Evolutionary conservation across 768 basidiomycete genomes (phyloP).

Genomic region (Mycena chlorophos): DNA sequence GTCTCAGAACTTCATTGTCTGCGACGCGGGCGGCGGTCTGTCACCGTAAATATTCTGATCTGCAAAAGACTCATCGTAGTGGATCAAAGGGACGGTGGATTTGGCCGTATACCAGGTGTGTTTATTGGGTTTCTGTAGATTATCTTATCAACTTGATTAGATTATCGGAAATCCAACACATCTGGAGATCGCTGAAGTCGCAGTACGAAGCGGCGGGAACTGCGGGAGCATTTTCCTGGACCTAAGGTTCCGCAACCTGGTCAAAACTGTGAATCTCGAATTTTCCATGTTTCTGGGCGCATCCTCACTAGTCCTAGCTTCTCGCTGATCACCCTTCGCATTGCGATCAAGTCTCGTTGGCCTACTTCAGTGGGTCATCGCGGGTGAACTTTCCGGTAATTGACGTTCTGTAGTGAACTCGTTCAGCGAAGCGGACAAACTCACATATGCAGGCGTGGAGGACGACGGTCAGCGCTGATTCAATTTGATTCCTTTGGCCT

Average conservation of each 20-base stretch:
- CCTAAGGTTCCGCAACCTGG: slow-evolving; percentile 79
- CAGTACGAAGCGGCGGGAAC: slow-evolving; percentile 82
- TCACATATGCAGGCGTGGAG: slow-evolving; percentile 65
- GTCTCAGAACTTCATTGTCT: slow-evolving; percentile 88
- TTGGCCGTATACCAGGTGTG: slow-evolving; percentile 60
- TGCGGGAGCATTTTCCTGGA: slow-evolving; percentile 89
- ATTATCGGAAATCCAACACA: slow-evolving; percentile 78
- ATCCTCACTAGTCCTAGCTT: slow-evolving; percentile 39
- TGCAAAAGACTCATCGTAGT: not conserved
- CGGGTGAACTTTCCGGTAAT: slow-evolving; percentile 4
- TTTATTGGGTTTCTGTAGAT: slow-evolving; percentile 12
- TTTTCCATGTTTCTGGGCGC: slow-evolving; percentile 6
- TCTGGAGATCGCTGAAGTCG: slow-evolving; percentile 91
- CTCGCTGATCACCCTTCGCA: slow-evolving; percentile 84
- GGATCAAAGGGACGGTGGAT: slow-evolving; percentile 31
- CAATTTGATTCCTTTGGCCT: not conserved
- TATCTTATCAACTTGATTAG: slow-evolving; percentile 27
- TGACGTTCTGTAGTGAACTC: slow-evolving; percentile 57
- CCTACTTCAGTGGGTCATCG: slow-evolving; percentile 65
- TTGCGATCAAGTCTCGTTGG: slow-evolving; percentile 76
- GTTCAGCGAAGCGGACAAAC: slow-evolving; percentile 87
- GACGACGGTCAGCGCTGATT: slow-evolving; percentile 66
- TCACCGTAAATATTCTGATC: slow-evolving; percentile 32
- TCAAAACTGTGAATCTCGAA: slow-evolving; percentile 45
- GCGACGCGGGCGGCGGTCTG: slow-evolving; percentile 86